These are phyloP conservation scores for Kurtzmaniella quercitrusa DNA, from an alignment of 1,139 yeast genomes.

Conservation along the genomic window DNA sequence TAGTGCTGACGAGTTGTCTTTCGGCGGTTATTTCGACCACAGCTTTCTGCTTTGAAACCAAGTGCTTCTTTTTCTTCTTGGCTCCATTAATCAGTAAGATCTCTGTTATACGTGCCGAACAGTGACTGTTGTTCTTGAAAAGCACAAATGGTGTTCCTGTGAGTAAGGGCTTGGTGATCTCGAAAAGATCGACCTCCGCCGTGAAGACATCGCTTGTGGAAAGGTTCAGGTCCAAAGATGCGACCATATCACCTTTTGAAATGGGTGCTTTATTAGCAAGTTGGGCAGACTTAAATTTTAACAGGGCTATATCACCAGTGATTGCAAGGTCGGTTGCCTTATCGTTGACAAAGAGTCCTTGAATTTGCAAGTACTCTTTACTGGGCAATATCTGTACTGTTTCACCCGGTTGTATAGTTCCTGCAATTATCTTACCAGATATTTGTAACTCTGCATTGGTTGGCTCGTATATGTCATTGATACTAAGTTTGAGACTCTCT, in stretches of 20 bases:
- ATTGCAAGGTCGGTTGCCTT: conserved; percentile 44
- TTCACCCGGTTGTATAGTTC: conserved; percentile 76
- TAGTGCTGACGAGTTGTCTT: conserved; percentile 58
- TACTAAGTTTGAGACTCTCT: conserved; percentile 46
- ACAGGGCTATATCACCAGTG: conserved; percentile 66
- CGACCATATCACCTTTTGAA: conserved; percentile 67
- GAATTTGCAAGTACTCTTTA: conserved; percentile 31
- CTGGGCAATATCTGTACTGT: conserved; percentile 59
- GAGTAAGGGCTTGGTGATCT: conserved; percentile 67
- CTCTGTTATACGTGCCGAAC: conserved; percentile 65
- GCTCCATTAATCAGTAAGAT: conserved; percentile 44
- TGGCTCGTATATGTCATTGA: conserved; percentile 42
- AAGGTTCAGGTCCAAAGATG: conserved; percentile 42
- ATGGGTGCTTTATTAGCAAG: conserved; percentile 42
- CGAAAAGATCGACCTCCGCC: conserved; percentile 62
- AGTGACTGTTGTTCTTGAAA: conserved; percentile 76
- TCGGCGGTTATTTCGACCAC: conserved; percentile 57
- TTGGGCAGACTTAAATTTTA: conserved; percentile 49
- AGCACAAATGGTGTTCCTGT: conserved; percentile 81
- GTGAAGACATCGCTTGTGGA: conserved; percentile 48
- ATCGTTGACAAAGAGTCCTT: conserved; percentile 24
- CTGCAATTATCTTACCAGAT: conserved; percentile 72
- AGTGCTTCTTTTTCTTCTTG: conserved; percentile 58
- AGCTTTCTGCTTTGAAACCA: conserved; percentile 72
- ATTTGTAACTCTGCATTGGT: conserved; percentile 44